Percentiles rank a stretch among this genome's conserved stretches.
Evolutionary conservation across 2,329 filamentous ascomycete genomes (phyloP).

Genomic region (Fusarium albosuccineum): DNA sequence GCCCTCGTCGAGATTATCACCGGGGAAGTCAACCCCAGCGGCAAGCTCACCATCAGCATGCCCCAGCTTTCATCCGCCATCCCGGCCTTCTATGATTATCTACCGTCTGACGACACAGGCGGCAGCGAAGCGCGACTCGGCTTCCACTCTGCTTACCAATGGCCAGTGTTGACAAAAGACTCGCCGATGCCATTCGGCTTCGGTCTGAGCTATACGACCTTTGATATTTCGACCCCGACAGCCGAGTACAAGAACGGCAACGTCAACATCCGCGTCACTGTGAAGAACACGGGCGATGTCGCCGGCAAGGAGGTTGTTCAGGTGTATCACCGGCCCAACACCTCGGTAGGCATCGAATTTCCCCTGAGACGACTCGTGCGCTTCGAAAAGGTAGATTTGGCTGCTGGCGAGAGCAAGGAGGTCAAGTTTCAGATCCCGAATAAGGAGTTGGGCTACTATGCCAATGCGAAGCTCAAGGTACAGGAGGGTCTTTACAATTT

Average conservation of each 20-base stretch:
- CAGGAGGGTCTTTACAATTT: slow-evolving; percentile 47
- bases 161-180: slow-evolving; percentile 42
- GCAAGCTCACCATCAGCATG: slow-evolving; percentile 59
- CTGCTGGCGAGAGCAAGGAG: slow-evolving; percentile 62
- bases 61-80: slow-evolving; percentile 58
- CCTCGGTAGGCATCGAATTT: slow-evolving; percentile 60
- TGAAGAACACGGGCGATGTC: slow-evolving; percentile 69
- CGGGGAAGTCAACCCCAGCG: slow-evolving; percentile 69
- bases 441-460: slow-evolving; percentile 48
- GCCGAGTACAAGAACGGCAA: slow-evolving; percentile 53
- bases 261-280: slow-evolving; percentile 59
- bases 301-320: slow-evolving; percentile 66
- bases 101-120: slow-evolving; percentile 70
- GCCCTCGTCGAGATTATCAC: slow-evolving; percentile 73
- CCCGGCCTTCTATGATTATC: slow-evolving; percentile 77
- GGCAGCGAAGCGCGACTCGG: slow-evolving; percentile 69
- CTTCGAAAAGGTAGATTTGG: slow-evolving; percentile 70
- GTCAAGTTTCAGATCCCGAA: slow-evolving; percentile 50
- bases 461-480: slow-evolving; percentile 42
- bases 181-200: slow-evolving; percentile 64
- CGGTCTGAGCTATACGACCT: slow-evolving; percentile 74
- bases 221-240: slow-evolving; percentile 61
- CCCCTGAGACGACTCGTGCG: slow-evolving; percentile 70
- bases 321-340: slow-evolving; percentile 64
- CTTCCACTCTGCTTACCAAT: slow-evolving; percentile 60